Conservation (phyloP, 345 rosid genomes). For the Mallotus nudiflorus region DNA sequence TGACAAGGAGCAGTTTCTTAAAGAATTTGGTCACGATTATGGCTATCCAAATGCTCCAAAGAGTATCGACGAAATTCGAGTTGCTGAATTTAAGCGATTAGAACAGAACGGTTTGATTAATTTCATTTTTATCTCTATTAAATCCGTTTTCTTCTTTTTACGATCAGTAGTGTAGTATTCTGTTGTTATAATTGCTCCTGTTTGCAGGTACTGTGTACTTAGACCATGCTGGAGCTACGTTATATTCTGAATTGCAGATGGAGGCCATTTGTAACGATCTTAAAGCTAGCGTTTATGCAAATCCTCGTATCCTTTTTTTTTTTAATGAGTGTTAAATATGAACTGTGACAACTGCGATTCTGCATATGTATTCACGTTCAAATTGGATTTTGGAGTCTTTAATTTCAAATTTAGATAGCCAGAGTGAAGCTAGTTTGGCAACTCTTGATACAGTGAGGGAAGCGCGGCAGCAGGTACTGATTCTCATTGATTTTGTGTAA, state of each 20-base stretch:
- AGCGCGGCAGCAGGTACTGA: slow-evolving; percentile 77
- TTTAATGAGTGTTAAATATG: too few species aligned
- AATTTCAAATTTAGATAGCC: slow-evolving; percentile 64
- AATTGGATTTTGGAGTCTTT: slow-evolving; percentile 25
- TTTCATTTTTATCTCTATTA: background rate
- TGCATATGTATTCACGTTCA: too few species aligned
- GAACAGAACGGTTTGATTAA: slow-evolving; percentile 39
- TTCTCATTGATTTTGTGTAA: background rate
- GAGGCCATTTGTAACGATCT: slow-evolving; percentile 73
- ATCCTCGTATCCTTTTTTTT: slow-evolving; percentile 83
- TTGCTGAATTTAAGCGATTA: slow-evolving; percentile 80
- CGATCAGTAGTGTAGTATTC: background rate
- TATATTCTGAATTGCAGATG: slow-evolving; percentile 93
- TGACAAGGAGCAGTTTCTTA: slow-evolving; percentile 58
- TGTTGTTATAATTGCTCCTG: background rate
- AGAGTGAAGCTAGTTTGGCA: slow-evolving; percentile 68
- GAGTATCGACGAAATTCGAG: slow-evolving; percentile 68
- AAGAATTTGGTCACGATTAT: slow-evolving; percentile 65
- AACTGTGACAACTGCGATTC: too few species aligned
- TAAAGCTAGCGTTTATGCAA: slow-evolving; percentile 64
- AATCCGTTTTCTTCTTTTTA: background rate
- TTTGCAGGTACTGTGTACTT: slow-evolving; percentile 70
- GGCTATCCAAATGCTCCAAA: slow-evolving; percentile 84
- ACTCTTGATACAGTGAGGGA: slow-evolving; percentile 61
- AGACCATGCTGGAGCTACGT: slow-evolving; percentile 98